Evolutionary conservation across 306 rosid genomes (phyloP).

Genomic region (Sophora flavescens): DNA sequence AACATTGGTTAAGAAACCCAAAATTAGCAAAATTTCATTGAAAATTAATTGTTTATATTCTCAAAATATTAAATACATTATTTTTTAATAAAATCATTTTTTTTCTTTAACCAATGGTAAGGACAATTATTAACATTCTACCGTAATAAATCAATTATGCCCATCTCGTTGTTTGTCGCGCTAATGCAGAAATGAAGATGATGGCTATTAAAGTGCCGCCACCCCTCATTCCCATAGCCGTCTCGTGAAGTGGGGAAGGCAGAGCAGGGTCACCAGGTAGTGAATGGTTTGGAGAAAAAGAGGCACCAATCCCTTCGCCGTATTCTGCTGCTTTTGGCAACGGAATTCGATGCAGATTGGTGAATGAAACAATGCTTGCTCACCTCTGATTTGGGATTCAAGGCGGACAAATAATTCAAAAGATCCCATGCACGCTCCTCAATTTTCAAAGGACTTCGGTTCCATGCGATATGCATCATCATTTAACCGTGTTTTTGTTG

Average conservation of each 20-base stretch:
- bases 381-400: neutral
- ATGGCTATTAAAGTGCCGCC: slow-evolving; percentile 46
- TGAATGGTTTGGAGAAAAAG: slow-evolving; percentile 1
- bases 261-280: neutral
- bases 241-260: slow-evolving; percentile 50
- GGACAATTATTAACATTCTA: too few relatives aligned
- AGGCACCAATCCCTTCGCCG: slow-evolving; percentile 51
- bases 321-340: slow-evolving; percentile 29
- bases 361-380: slow-evolving; percentile 41
- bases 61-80: too few relatives aligned
- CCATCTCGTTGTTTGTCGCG: neutral
- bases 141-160: neutral
- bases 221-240: slow-evolving; percentile 41
- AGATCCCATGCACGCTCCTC: slow-evolving; percentile 9
- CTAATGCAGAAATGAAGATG: neutral
- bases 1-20: too few relatives aligned
- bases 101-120: too few relatives aligned
- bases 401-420: neutral
- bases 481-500: too few relatives aligned
- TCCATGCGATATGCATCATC: too few relatives aligned
- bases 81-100: too few relatives aligned
- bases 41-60: too few relatives aligned
- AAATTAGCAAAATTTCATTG: too few relatives aligned
- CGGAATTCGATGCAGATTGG: slow-evolving; percentile 54
- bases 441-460: neutral